phyloP scores from a whole-genome alignment of 2,329 filamentous ascomycete species.

The Colletotrichum neosansevieriae region DNA sequence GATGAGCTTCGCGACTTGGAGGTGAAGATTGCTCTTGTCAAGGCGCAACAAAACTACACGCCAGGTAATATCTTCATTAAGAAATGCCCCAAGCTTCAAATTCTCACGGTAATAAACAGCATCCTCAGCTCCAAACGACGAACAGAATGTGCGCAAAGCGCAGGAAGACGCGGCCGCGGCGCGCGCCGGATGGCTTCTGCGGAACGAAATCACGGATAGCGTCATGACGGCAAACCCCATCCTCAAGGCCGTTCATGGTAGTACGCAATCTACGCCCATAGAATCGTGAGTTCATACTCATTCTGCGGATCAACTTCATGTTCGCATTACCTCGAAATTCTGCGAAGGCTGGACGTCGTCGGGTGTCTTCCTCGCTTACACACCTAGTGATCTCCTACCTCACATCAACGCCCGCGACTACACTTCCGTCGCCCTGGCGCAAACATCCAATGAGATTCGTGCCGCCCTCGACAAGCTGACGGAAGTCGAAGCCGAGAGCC shows the following conservation, averaged over 20 bases:
- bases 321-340: background rate
- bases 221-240: conserved; percentile 81
- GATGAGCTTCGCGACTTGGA: conserved; percentile 78
- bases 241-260: conserved; percentile 80
- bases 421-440: conserved; percentile 72
- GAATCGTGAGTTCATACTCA: conserved; percentile 68
- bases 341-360: background rate
- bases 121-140: conserved; percentile 1
- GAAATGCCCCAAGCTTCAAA: background rate
- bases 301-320: background rate
- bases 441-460: conserved; percentile 66
- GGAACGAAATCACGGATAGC: conserved; percentile 75
- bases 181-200: conserved; percentile 76
- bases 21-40: conserved; percentile 77
- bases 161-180: conserved; percentile 78
- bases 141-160: conserved; percentile 59
- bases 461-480: conserved; percentile 65
- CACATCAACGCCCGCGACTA: conserved; percentile 76
- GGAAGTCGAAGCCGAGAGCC: conserved; percentile 68
- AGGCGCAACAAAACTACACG: conserved; percentile 56
- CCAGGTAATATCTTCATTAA: conserved; percentile 47
- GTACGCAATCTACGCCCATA: conserved; percentile 70
- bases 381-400: conserved; percentile 72
- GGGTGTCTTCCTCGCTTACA: conserved; percentile 5
- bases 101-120: conserved; percentile 16